Base-by-base conservation (phyloP, 2,329 filamentous ascomycete genomes). In the Thermoascus crustaceus region DNA sequence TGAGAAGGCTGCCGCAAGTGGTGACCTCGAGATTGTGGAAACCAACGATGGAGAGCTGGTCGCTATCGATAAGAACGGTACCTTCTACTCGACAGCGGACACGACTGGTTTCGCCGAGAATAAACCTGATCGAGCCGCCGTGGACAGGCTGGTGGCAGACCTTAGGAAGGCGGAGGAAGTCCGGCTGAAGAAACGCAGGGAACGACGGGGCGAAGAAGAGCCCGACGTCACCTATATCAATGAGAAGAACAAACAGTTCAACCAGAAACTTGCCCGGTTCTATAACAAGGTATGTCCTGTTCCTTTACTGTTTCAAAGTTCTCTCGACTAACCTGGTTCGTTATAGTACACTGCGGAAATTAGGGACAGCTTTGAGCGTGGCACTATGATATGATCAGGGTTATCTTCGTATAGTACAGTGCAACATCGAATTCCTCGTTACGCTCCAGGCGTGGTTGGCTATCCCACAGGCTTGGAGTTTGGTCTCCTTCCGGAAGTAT, bases 201-300 rank as follows among this genome's bases (percentile, higher is more conserved):
- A 93, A 46, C 74, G 87, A 58, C 76, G 80, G 57, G 82, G 80
- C 43, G 86, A 88, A 39, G 87, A 94, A 44, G 84, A 88, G 31
- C 82, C 78, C 18, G 91, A 98, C 62, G 84, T 96, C 51, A 96
- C 89, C 5, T 96, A 94, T 65, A 98, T 98, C 75, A 98, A 98
- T 67, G 87, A 95, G 67, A 95, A 98, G 81, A 98, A 98, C 73
- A 96, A 96, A 73, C 87, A 95, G 72, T 98, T 98, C 71, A 98
- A 98, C 77, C 80, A 94, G 69, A 96, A 98, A 69, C 70, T 98
- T 61, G 73, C 82, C 35, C 74, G 91, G 47, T 98, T 96, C 68
- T 98, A 98, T 66, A 91, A 98, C 68, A 94, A 94, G 66, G 71
- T 73, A 62, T 42, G 64, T 52, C 27, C 32, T 11, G 10, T 21